Evolutionary conservation across 768 basidiomycete genomes (phyloP), one percentile per base, ranked within the genome.

Genomic region (Cystobasidium tubakii): DNA sequence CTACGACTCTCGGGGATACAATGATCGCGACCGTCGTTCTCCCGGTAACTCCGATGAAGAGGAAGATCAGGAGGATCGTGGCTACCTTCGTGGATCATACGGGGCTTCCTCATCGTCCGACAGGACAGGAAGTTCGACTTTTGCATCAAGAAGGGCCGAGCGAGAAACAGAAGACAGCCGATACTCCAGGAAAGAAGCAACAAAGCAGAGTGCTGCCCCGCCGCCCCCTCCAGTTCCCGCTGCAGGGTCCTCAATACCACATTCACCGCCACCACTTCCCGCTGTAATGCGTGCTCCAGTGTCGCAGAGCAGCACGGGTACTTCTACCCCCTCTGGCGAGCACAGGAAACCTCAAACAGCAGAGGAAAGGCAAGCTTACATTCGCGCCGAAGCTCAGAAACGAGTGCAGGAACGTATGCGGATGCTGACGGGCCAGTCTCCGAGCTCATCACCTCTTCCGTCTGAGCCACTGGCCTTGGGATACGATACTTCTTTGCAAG

Each of bases 341-440:
- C 77, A 80, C 15, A 66, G 85, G 87, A 6, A 84, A 83, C n/a
- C 79, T 81, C 91, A 89, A 91, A 88, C 91, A 0, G 83, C 88
- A 0, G 92, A 88, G 75, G 90, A 97, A 78, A 87, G 92, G 1
- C 83, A 86, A 53, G 92, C 90, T 0, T 91, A 84, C 79, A 86
- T 89, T 74, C 86, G 87, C 19, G 88, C 87, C 0, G 87, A 95
- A 79, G 95, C 92, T 0, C 87, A 89, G 77, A 85, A 88, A 17
- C 87, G 90, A 46, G 87, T 96, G 23, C 87, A 91, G 77, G 91
- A 88, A 21, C 89, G 95, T 36, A 92, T 89, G 85, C 86, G 87
- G 44, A 89, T 89, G 0, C 85, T 97, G 12, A 95, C 95, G 4
- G 85, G 96, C 21, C 84, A 85, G 17, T 80, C 85, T 0, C 80